Base-by-base conservation (phyloP, 2,329 filamentous ascomycete genomes). In the Colletotrichum lindemuthianum region DNA sequence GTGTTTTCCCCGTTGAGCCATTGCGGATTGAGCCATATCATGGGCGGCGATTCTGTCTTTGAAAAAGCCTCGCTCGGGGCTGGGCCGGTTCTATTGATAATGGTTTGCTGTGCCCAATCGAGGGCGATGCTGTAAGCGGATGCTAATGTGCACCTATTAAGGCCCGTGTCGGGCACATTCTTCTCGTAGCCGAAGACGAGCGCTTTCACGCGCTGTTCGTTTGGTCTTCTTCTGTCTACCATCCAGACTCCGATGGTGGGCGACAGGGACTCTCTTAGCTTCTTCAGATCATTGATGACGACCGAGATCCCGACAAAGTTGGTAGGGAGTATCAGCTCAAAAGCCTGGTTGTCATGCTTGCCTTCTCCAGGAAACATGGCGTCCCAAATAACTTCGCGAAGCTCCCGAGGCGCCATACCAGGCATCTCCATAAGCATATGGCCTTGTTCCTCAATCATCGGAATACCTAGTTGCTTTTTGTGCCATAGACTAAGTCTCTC, bases 201-300 rank as follows among this genome's bases (percentile, higher is more conserved):
- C 4, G 41, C 41, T n/a, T 44, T 44, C 12, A 44, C 41, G 13
- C 10, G 10, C 15, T 44, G 7, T 44, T 15, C 41, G 11, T 8
- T n/a, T 2, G 41, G 41, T 8, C 13, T 15, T 11, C 15, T 12
- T 15, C 41, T 44, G 3, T 44, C 41, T n/a, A 15, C 13, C 12
- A 44, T 44, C 41, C 41, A 44, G 9, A 44, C 41, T n/a, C 15
- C 8, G 7, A 15, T n/a, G 41, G 13, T 40, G 9, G 37, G 37
- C 9, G 9, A 3, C 9, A 40, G 37, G 37, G 1, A 3, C 79
- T 80, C 6, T 84, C 84, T 6, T 69, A 63, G 44, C 70, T 63
- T 48, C 71, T 33, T 7, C 55, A 55, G 37, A 56, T 15, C 44
- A 3, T 10, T 48, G 11, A 48, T 48, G 44, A 15, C 15, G n/a